Evolutionary conservation across 2,329 filamentous ascomycete species (phyloP).

Genomic region (Dothiorella sarmentorum): DNA sequence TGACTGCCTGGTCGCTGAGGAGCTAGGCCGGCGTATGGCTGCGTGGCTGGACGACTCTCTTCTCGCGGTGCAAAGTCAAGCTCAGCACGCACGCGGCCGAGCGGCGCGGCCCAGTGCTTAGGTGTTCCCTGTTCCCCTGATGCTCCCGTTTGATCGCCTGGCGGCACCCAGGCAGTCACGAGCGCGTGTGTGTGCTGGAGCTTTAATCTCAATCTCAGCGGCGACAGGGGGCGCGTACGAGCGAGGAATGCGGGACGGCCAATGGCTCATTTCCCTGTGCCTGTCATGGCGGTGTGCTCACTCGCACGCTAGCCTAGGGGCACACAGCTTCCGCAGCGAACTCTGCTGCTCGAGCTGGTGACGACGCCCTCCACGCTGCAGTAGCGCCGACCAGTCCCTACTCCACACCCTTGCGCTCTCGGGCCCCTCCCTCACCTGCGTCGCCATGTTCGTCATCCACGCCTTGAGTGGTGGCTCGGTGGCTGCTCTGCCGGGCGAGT

Average conservation of each 20-base stretch:
- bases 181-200: slow-evolving; percentile 9
- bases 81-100: not conserved
- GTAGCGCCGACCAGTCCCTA: slow-evolving; percentile 15
- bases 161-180: slow-evolving; percentile 9
- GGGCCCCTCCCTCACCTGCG: slow-evolving; percentile 2
- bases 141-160: slow-evolving; percentile 18
- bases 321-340: not conserved
- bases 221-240: slow-evolving; percentile 13
- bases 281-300: slow-evolving; percentile 15
- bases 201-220: slow-evolving; percentile 19
- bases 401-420: slow-evolving; percentile 4
- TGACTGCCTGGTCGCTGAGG: no score
- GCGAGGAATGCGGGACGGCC: slow-evolving; percentile 15
- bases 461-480: slow-evolving; percentile 11
- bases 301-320: not conserved
- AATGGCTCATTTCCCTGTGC: slow-evolving; percentile 16
- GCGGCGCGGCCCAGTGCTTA: not conserved
- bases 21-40: no score
- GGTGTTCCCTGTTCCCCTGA: slow-evolving; percentile 11
- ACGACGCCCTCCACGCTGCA: slow-evolving; percentile 13
- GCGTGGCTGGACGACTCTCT: no score
- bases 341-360: slow-evolving; percentile 8
- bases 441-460: slow-evolving; percentile 18
- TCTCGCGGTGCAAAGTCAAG: not conserved
- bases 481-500: slow-evolving; percentile 14